Conservation (phyloP, 345 rosid genomes). For the Streptanthus diversifolius region DNA sequence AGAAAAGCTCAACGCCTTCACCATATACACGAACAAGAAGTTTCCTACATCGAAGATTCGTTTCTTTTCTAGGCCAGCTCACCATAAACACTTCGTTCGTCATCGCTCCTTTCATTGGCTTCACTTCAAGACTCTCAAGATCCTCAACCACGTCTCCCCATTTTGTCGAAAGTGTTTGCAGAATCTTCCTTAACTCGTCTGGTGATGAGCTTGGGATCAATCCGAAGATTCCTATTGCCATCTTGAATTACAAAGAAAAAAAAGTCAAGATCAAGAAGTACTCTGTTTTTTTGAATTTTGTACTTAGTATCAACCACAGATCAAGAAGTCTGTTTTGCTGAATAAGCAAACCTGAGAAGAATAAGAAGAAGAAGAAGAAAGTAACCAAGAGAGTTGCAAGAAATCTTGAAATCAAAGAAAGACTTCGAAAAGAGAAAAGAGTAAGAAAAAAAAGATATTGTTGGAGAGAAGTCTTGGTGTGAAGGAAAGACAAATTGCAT, state of each 20-base stretch:
- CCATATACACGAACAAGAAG: conserved; percentile 78
- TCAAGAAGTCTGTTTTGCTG: conserved; percentile 4
- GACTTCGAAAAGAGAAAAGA: background rate
- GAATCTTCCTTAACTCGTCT: conserved; percentile 51
- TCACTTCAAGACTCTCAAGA: conserved; percentile 46
- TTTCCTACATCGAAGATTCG: conserved; percentile 41
- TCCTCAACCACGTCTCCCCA: conserved; percentile 71
- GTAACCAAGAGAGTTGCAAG: conserved; percentile 22
- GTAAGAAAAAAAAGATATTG: background rate
- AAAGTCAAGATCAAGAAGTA: background rate
- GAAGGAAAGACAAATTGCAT: conserved; percentile 31
- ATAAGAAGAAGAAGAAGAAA: background rate
- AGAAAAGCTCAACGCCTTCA: conserved; percentile 81
- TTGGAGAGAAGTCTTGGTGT: conserved; percentile 26
- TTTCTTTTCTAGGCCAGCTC: conserved; percentile 57
- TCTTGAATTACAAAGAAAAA: conserved; percentile 7
- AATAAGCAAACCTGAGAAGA: conserved; percentile 4
- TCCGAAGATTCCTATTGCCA: conserved; percentile 56
- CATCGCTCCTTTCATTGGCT: conserved; percentile 73
- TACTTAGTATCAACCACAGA: background rate
- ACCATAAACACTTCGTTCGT: conserved; percentile 83
- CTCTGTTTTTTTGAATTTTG: background rate
- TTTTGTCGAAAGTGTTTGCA: conserved; percentile 43
- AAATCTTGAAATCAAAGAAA: background rate
- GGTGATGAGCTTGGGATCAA: conserved; percentile 47